phyloP scores from a whole-genome alignment of 2,329 filamentous ascomycete species.

The Neofusicoccum laricinum region DNA sequence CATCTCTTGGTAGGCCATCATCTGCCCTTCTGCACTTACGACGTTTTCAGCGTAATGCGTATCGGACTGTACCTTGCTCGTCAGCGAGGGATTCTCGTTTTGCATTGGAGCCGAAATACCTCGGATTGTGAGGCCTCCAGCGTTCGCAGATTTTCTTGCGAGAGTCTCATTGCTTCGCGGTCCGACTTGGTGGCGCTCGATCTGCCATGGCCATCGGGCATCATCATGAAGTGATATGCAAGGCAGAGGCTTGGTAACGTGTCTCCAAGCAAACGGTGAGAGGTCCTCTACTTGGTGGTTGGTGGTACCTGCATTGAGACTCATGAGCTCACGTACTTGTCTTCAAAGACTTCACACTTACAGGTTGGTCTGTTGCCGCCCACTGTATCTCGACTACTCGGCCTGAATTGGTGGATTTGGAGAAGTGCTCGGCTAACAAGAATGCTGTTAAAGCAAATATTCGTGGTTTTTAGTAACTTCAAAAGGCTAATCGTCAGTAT shows the following conservation, averaged over 20 bases:
- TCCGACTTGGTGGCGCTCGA: not conserved
- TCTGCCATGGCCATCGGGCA: not conserved
- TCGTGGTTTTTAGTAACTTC: no score
- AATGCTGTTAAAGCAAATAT: no score
- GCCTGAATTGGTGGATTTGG: no score
- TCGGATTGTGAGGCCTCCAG: not conserved
- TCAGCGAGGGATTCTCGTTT: not conserved
- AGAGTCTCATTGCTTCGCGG: not conserved
- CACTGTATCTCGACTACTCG: no score
- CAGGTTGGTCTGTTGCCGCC: not conserved
- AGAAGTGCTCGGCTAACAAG: no score
- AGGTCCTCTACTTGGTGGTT: no score
- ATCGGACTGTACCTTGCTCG: not conserved
- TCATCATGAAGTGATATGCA: not conserved
- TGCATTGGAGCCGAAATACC: not conserved
- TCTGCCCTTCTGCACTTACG: constrained; percentile 2
- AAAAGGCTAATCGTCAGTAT: not conserved
- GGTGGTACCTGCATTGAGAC: no score
- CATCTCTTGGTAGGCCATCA: constrained; percentile 10
- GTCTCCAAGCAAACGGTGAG: no score
- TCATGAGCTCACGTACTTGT: no score
- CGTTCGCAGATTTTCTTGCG: constrained; percentile 6
- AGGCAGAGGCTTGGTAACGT: not conserved
- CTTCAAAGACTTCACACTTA: no score
- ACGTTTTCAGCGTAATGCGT: constrained; percentile 13